phyloP scores from a whole-genome alignment of 208 protist genomes.

The Entamoeba dispar region DNA sequence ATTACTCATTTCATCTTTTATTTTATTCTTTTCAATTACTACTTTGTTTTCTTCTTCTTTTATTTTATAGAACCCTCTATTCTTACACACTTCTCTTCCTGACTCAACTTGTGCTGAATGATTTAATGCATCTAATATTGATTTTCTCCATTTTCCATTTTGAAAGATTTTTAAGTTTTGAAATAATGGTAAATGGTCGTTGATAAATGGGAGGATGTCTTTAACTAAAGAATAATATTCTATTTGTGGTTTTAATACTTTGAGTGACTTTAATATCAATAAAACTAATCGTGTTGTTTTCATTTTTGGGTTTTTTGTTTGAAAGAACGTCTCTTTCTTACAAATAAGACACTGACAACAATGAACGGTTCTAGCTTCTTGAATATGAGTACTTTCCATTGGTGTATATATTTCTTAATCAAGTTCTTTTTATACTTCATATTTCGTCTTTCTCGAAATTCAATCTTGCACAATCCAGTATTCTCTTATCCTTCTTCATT shows the following conservation, averaged over 20 bases:
- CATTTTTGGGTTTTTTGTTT: background rate
- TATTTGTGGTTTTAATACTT: background rate
- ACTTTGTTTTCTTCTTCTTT: background rate
- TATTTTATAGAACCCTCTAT: background rate
- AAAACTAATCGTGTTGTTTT: background rate
- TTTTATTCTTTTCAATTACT: background rate
- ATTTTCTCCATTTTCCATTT: background rate
- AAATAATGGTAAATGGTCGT: background rate
- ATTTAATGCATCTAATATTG: background rate
- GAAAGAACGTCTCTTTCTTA: background rate
- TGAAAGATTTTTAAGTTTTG: background rate
- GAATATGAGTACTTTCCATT: too few relatives aligned
- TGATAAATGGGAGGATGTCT: background rate
- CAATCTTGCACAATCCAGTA: too few relatives aligned
- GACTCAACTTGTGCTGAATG: background rate
- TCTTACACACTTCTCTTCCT: background rate
- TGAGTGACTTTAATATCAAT: background rate
- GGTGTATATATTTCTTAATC: too few relatives aligned
- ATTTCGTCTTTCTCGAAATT: too few relatives aligned
- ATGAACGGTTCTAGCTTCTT: too few relatives aligned
- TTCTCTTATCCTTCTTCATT: too few relatives aligned
- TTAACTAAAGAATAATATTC: background rate
- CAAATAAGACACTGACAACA: background rate
- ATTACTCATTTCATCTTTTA: background rate
- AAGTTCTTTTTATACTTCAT: too few relatives aligned